Base-by-base conservation (phyloP, 768 basidiomycete species). In the Naematelia aurantialba region DNA sequence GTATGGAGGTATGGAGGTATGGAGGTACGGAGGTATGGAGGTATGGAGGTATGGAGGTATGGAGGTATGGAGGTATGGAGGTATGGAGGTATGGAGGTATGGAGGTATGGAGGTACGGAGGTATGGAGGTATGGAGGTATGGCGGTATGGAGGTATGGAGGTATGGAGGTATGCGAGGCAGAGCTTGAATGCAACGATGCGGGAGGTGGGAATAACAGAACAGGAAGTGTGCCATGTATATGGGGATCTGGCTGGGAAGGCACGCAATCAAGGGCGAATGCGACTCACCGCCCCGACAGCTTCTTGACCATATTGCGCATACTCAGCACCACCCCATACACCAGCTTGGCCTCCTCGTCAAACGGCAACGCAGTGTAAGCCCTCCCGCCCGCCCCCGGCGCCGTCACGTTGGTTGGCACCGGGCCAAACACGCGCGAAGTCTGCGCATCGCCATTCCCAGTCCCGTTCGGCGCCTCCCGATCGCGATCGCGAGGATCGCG, bases 301-400 rank as follows among this genome's bases (percentile, higher is more conserved):
- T 96, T 98, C 81, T 86, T 94, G 72, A 94, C 81, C 92, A 98
- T 94, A 76, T 91, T 92, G 55, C 91, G 80, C 67, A 99, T 74
- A 5, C 90, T 92, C 45, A 97, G 80, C 13, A 98, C 82, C 55
- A 99, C 89, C 56, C 96, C 96, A 74, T 98, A 99, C 0, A 99
- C 93, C 61, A 99, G 83, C 74, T 99, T 99, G 0, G 87, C 87
- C 77, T 99, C 94, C 76, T 99, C 96, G 72, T 99, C 96, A 67
- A 99, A 98, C 4, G 94, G 81, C 19, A 99, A 80, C 17, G 83
- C 85, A 55, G 60, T 26, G 14, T 52, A 21, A 27, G 29, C 52
- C n/a, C 29, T 51, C 49, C 24, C 21, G 8, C n/a, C n/a, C n/a
- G n/a, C n/a, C n/a, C n/a, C n/a, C n/a, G n/a, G n/a, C n/a, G n/a